These are phyloP conservation scores for Dissoconium aciculare DNA, from an alignment of 2,329 filamentous ascomycete genomes.

Conservation along the genomic window DNA sequence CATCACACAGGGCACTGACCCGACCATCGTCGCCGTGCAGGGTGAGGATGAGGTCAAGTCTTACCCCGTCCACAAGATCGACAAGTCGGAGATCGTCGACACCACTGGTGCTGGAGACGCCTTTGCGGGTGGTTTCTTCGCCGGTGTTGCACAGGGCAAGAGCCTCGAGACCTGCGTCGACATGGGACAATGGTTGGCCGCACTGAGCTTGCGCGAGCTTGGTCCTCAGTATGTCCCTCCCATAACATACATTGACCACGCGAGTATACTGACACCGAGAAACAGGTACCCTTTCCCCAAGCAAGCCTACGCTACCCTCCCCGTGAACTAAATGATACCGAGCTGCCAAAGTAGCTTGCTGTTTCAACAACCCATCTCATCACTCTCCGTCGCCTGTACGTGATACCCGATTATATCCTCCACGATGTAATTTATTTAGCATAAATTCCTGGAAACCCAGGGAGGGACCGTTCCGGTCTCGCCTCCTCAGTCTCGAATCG, in stretches of 20 bases:
- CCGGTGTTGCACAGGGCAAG: constrained; percentile 77
- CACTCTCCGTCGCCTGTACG: too few relatives aligned
- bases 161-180: constrained; percentile 63
- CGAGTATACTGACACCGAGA: constrained; percentile 3
- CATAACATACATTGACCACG: constrained; percentile 5
- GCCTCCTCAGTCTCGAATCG: too few relatives aligned
- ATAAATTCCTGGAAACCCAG: too few relatives aligned
- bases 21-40: constrained; percentile 65
- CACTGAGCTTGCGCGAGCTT: constrained; percentile 84
- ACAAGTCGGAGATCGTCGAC: constrained; percentile 69
- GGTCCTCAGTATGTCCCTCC: constrained; percentile 70
- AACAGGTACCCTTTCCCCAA: constrained; percentile 25
- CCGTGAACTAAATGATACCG: constrained; percentile 4
- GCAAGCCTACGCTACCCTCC: constrained; percentile 23
- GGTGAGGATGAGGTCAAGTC: constrained; percentile 49
- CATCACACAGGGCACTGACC: constrained; percentile 85
- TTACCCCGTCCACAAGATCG: constrained; percentile 69
- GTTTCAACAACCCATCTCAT: constrained; percentile 26
- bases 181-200: constrained; percentile 93
- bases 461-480: too few relatives aligned
- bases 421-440: too few relatives aligned
- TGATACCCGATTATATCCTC: too few relatives aligned
- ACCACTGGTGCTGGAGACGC: constrained; percentile 94
- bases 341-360: constrained; percentile 5
- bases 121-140: constrained; percentile 86